Evolutionary conservation across 352 stramenopile genomes (phyloP), one percentile per base, ranked within the genome.

Genomic region (Phytophthora sp.): DNA sequence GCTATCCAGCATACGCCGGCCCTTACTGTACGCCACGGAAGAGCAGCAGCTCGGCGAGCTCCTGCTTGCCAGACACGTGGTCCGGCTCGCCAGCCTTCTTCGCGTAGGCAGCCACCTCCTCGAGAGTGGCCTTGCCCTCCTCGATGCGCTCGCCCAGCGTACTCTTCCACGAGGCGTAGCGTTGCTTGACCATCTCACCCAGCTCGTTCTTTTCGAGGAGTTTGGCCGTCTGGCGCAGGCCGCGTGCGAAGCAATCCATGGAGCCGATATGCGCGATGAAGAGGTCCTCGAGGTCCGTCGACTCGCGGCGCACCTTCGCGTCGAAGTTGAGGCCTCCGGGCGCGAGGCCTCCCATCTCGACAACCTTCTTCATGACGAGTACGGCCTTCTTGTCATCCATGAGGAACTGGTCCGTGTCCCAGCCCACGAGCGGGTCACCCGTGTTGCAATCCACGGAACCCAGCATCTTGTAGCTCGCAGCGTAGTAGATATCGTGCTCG

Each of bases 381-480:
- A 87, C 77, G 33, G 88, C 80, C 65, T 93, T 84, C 55, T 79
- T 84, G 21, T 89, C 63, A 72, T 97, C 86, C 78, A 84, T 90
- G 20, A 88, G 78, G 76, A 96, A 96, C 60, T 94, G 77, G 63
- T 96, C 88, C 31, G 86, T 95, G 70, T 97, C 89, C 70, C 73
- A 79, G 39, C 70, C 73, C 21, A 79, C 54, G 29, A 81, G 66
- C 51, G 70, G 56, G 55, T 81, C 70, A 26, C 89, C 89, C 21
- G 85, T 93, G 73, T 96, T 97, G 64, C 82, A 91, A 77, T 95
- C 88, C 50, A 97, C 74, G n/a, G 74, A 90, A 24, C 89, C 89
- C 18, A 97, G 71, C 84, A 92, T 93, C 51, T 74, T 72, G 63
- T 84, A 88, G 56, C 87, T 74, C 21, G 70, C 74, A 6, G 88